Base-by-base conservation (phyloP, 345 rosid species). In the Conringia planisiliqua region DNA sequence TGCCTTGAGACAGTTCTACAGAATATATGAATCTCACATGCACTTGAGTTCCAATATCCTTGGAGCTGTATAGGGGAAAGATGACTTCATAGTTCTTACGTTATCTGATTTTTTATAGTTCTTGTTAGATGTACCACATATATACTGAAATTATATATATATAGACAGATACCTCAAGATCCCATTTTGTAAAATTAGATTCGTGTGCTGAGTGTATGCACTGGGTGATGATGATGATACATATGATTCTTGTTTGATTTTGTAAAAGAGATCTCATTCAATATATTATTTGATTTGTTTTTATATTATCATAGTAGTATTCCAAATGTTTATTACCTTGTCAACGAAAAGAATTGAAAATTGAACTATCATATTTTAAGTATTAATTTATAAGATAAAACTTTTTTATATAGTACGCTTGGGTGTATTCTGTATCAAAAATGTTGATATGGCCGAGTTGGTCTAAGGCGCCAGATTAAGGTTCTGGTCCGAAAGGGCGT, bases 401-500 rank as follows among this genome's bases (percentile, higher is more conserved):
- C 2, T 1, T 22, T 22, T 22, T 1, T 22, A 22, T 22, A 22
- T 22, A n/a, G n/a, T n/a, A n/a, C n/a, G n/a, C n/a, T n/a, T n/a
- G n/a, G n/a, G n/a, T n/a, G n/a, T n/a, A n/a, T n/a, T n/a, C n/a
- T n/a, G n/a, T n/a, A n/a, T n/a, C 6, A 30, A 32, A 36, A 20
- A 44, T 6, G 96, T 87, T 85, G 90, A 86, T 84, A 89, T 87
- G 96, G 96, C 97, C 90, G 93, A 88, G 97, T 95, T 89, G 92
- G 97, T 87, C 89, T 86, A 88, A 90, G 93, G 93, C 91, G 93
- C 92, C 91, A 90, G 97, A 89, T 90, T 92, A 87, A 88, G 97
- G 97, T 92, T 90, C 91, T 92, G 93, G 97, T 89, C 94, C 90
- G 96, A 87, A 88, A 90, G 92, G 92, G 89, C 92, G 90, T 87